Evolutionary conservation across 148 eudicot genomes (phyloP), one percentile per base, ranked within the genome.

Genomic region (Fagopyrum esculentum): DNA sequence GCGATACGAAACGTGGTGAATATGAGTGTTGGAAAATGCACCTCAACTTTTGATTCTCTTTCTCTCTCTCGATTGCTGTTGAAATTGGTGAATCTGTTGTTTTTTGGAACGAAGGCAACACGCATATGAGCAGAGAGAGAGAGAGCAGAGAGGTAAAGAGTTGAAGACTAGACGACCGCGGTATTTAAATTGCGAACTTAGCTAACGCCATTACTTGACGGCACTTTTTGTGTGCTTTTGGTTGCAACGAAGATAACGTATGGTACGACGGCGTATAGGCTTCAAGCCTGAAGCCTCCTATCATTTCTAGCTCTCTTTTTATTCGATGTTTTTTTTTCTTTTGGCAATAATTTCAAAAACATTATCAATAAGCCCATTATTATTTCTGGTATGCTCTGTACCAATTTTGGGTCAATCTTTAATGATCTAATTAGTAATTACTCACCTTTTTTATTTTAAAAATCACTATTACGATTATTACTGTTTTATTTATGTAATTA

Each of bases 121-220:
- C 52, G 73, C 54, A 46, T 30, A 9, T 54, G 73, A 49, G 40
- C 73, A 46, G 72, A 51, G 73, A 70, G 61, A 71, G 70, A 35
- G 45, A 35, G 5, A 12, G 71, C 46, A 66, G 71, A 66, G 46
- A 66, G 71, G n/a, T 40, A 35, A 66, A 12, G 54, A 69, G 22
- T 49, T 19, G 13, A 16, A 71, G 69, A 22, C 22, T 17, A 73
- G 76, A 85, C 84, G 85, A 45, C 29, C 46, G 60, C 9, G 66
- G 81, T 83, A 83, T 83, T 75, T 83, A 83, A 71, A 83, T 69
- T 69, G 75, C 77, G 8, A 11, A 71, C 9, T 13, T n/a, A 19
- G 2, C 0, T 46, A 19, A 71, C 73, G 55, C 54, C 73, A 52
- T 71, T 71, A 49, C 0, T 5, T 66, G 71, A 66, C 71, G 71